Percentiles rank a stretch among this genome's conserved stretches.
Conservation (phyloP, 176 grass and related monocot species). For the Oryza meyeriana region DNA sequence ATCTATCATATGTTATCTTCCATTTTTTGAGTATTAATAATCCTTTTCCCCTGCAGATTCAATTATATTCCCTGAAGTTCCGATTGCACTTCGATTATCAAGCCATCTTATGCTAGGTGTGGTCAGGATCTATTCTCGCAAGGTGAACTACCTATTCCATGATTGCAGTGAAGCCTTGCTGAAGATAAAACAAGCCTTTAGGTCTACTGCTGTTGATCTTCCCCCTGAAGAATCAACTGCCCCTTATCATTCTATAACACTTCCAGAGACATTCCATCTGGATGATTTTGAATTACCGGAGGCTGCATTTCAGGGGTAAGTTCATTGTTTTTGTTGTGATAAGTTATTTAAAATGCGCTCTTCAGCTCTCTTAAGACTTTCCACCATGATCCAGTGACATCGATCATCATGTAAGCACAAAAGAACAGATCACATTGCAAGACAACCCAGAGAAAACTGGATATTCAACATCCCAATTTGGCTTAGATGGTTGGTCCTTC, state of each 20-base stretch:
- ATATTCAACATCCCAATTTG: slow-evolving; percentile 87
- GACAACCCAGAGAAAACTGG: slow-evolving; percentile 80
- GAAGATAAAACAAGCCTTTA: slow-evolving; percentile 99
- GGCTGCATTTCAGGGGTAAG: slow-evolving; percentile 83
- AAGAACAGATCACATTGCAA: slow-evolving; percentile 99
- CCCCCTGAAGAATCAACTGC: slow-evolving; percentile 98
- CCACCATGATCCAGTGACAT: slow-evolving; percentile 54
- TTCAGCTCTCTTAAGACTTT: slow-evolving; percentile 25
- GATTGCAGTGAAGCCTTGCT: slow-evolving; percentile 97
- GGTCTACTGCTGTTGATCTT: slow-evolving; percentile 89
- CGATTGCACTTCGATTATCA: slow-evolving; percentile 95
- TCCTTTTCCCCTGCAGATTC: slow-evolving; percentile 67
- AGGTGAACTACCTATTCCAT: slow-evolving; percentile 99
- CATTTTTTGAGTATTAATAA: background rate
- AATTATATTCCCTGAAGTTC: slow-evolving; percentile 96
- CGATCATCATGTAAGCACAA: slow-evolving; percentile 94
- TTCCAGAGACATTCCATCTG: slow-evolving; percentile 98
- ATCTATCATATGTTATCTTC: background rate
- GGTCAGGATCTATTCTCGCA: slow-evolving; percentile 98
- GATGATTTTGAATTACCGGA: slow-evolving; percentile 99
- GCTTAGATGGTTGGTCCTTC: slow-evolving; percentile 86
- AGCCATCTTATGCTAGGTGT: slow-evolving; percentile 98
- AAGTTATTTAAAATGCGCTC: slow-evolving; percentile 15
- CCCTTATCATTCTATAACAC: slow-evolving; percentile 98
- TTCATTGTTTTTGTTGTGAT: background rate